These are phyloP conservation scores for Lactarius tabidus DNA, from an alignment of 768 basidiomycete genomes.

Conservation along the genomic window DNA sequence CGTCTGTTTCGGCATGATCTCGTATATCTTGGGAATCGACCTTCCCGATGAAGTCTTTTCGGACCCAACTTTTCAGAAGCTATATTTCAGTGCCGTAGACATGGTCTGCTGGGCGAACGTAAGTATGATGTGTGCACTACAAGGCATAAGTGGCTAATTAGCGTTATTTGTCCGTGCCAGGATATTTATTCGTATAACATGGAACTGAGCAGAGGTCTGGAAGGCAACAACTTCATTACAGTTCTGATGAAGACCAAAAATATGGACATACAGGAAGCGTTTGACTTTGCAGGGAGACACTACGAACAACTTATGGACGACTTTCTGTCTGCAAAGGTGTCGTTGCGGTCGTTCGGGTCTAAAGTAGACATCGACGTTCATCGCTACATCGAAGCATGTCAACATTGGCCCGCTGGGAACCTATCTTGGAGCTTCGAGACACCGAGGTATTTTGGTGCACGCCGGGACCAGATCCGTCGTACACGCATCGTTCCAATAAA, in stretches of 20 bases:
- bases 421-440: slow-evolving; percentile 68
- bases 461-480: slow-evolving; percentile 45
- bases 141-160: not conserved
- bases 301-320: slow-evolving; percentile 48
- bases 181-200: slow-evolving; percentile 72
- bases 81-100: slow-evolving; percentile 59
- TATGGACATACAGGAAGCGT: slow-evolving; percentile 54
- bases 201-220: slow-evolving; percentile 63
- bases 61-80: slow-evolving; percentile 48
- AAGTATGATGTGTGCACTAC: slow-evolving; percentile 27
- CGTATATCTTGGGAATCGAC: slow-evolving; percentile 58
- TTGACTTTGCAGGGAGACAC: slow-evolving; percentile 51
- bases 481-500: slow-evolving; percentile 25
- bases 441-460: slow-evolving; percentile 60
- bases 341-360: slow-evolving; percentile 47
- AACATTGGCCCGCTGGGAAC: slow-evolving; percentile 61
- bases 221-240: slow-evolving; percentile 64
- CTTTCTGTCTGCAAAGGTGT: slow-evolving; percentile 44
- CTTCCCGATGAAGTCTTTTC: slow-evolving; percentile 59
- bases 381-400: slow-evolving; percentile 51
- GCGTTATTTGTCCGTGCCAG: slow-evolving; percentile 32
- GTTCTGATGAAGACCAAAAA: slow-evolving; percentile 57
- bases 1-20: slow-evolving; percentile 58
- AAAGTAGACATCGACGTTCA: slow-evolving; percentile 48
- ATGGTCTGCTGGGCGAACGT: slow-evolving; percentile 71